These are phyloP conservation scores for Zygoascus meyerae DNA, from an alignment of 1,139 yeast genomes.

Conservation along the genomic window DNA sequence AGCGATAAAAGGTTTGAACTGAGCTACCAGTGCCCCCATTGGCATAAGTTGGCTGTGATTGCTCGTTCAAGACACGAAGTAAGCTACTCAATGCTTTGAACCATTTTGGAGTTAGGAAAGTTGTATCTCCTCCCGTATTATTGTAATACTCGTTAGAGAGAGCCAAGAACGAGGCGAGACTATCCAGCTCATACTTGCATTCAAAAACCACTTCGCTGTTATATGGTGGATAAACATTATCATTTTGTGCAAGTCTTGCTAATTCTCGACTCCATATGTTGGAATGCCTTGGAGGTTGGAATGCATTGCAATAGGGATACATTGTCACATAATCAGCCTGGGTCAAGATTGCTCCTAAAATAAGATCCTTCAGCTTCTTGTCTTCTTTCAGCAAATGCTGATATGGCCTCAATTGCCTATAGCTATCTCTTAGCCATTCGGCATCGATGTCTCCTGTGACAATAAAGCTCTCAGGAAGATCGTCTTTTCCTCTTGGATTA, in stretches of 20 bases:
- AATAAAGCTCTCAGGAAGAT: slow-evolving; percentile 52
- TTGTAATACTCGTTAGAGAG: slow-evolving; percentile 64
- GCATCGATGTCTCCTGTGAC: slow-evolving; percentile 89
- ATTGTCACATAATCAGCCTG: slow-evolving; percentile 58
- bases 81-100: slow-evolving; percentile 50
- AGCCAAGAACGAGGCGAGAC: slow-evolving; percentile 75
- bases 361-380: slow-evolving; percentile 43
- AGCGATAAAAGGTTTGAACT: slow-evolving; percentile 43
- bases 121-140: slow-evolving; percentile 43
- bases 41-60: slow-evolving; percentile 59
- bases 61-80: slow-evolving; percentile 52
- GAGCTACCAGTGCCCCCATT: slow-evolving; percentile 44
- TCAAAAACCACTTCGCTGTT: slow-evolving; percentile 73
- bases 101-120: slow-evolving; percentile 56
- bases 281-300: slow-evolving; percentile 63
- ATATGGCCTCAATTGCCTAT: slow-evolving; percentile 75
- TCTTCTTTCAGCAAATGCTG: slow-evolving; percentile 54
- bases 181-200: slow-evolving; percentile 85
- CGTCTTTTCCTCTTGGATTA: slow-evolving; percentile 24
- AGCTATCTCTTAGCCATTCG: slow-evolving; percentile 83
- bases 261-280: not conserved
- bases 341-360: slow-evolving; percentile 74
- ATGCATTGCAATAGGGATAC: slow-evolving; percentile 85
- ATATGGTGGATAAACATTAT: slow-evolving; percentile 62
- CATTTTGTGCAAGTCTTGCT: slow-evolving; percentile 50